phyloP scores from a whole-genome alignment of 331 rosid genomes.

The Pyrus hybrid region DNA sequence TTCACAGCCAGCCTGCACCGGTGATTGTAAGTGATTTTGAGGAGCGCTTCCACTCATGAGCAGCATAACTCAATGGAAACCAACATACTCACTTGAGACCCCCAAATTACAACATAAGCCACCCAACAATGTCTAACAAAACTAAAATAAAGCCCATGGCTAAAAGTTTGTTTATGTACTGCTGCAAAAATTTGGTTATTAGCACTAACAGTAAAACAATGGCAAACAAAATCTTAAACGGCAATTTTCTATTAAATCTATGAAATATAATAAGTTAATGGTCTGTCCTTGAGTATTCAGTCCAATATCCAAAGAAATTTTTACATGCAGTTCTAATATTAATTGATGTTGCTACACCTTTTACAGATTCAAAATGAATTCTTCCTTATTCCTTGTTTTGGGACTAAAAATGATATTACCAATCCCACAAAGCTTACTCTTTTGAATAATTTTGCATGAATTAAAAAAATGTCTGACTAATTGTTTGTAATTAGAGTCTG shows the following conservation, averaged over 20 bases:
- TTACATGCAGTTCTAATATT: background rate
- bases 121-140: background rate
- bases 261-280: background rate
- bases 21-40: background rate
- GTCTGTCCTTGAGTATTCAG: background rate
- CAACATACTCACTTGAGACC: background rate
- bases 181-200: background rate
- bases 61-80: background rate
- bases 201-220: background rate
- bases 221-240: background rate
- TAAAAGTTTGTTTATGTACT: too few species aligned
- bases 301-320: background rate
- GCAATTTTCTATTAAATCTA: background rate
- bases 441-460: background rate
- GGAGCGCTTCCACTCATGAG: background rate
- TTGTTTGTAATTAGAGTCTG: background rate
- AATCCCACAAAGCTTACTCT: background rate
- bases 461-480: background rate
- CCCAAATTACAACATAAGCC: background rate
- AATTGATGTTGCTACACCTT: background rate
- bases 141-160: background rate
- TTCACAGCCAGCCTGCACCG: background rate
- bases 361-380: background rate
- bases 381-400: background rate
- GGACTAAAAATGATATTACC: background rate